Evolutionary conservation across 805 yeast species (phyloP).

Genomic region (Tetrapisispora pingtungensis): DNA sequence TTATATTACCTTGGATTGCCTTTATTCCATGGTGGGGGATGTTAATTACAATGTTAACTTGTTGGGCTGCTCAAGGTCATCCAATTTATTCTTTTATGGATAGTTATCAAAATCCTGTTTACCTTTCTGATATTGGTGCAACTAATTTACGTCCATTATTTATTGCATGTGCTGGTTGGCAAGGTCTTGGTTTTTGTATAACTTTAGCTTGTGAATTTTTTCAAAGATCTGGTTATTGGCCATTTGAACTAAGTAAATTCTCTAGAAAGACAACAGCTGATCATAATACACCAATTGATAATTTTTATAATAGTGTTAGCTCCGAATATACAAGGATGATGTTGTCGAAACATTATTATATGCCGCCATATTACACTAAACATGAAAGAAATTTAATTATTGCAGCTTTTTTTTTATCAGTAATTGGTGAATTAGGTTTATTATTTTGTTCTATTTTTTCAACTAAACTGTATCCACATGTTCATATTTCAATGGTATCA

Average conservation of each 20-base stretch:
- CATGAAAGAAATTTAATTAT: slow-evolving; percentile 34
- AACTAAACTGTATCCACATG: slow-evolving; percentile 45
- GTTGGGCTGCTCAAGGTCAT: slow-evolving; percentile 74
- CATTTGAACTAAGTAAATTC: slow-evolving; percentile 5
- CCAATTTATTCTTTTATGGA: slow-evolving; percentile 55
- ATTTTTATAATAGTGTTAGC: slow-evolving; percentile 2
- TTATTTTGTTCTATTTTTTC: slow-evolving; percentile 66
- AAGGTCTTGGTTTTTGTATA: slow-evolving; percentile 62
- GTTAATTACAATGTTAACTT: slow-evolving; percentile 66
- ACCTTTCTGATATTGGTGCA: slow-evolving; percentile 80
- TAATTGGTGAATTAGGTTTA: slow-evolving; percentile 61
- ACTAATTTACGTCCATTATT: slow-evolving; percentile 77
- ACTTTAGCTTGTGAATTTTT: slow-evolving; percentile 53
- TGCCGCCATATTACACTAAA: slow-evolving; percentile 33
- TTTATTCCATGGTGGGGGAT: slow-evolving; percentile 80
- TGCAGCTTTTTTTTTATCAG: slow-evolving; percentile 36
- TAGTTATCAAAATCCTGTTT: slow-evolving; percentile 42
- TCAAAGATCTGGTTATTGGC: slow-evolving; percentile 45
- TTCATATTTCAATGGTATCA: slow-evolving; percentile 57
- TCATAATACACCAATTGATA: slow-evolving; percentile 18
- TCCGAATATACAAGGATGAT: slow-evolving; percentile 15
- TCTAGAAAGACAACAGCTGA: slow-evolving; percentile 33
- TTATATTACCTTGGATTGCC: slow-evolving; percentile 54
- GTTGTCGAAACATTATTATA: slow-evolving; percentile 13
- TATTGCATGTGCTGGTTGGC: slow-evolving; percentile 65